phyloP scores from a whole-genome alignment of 768 basidiomycete species.

The Termitomyces titanicus region DNA sequence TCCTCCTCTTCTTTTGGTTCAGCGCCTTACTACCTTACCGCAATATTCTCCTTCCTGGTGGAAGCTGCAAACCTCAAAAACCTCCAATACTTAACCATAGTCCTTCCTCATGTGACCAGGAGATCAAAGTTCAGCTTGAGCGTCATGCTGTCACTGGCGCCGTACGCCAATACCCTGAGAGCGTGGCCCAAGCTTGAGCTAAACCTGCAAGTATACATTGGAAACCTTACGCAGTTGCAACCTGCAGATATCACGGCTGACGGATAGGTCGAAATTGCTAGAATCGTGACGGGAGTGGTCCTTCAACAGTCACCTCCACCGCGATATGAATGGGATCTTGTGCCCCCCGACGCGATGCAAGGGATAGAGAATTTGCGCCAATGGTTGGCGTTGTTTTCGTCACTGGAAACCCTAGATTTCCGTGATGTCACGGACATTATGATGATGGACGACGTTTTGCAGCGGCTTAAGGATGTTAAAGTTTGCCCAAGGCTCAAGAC shows the following conservation, averaged over 20 bases:
- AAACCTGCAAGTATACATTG: background rate
- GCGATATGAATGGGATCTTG: no score
- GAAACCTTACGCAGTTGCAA: background rate
- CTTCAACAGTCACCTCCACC: background rate
- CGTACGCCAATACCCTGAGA: background rate
- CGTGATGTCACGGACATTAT: background rate
- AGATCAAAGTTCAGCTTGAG: background rate
- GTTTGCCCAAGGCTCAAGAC: background rate
- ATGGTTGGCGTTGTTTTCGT: background rate
- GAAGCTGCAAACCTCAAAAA: background rate
- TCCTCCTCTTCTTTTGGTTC: background rate
- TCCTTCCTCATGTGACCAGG: background rate
- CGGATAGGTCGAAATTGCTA: background rate
- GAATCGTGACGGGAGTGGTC: background rate
- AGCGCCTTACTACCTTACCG: background rate
- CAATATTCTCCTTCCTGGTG: background rate
- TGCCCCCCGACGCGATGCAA: no score
- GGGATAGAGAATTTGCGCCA: background rate
- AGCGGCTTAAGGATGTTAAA: background rate
- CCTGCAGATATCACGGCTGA: background rate
- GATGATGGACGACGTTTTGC: background rate
- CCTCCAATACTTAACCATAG: background rate
- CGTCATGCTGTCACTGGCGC: background rate
- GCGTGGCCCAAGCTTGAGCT: background rate
- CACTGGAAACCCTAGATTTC: background rate